phyloP scores from a whole-genome alignment of 805 yeast genomes.

The Wickerhamiella dianesei region DNA sequence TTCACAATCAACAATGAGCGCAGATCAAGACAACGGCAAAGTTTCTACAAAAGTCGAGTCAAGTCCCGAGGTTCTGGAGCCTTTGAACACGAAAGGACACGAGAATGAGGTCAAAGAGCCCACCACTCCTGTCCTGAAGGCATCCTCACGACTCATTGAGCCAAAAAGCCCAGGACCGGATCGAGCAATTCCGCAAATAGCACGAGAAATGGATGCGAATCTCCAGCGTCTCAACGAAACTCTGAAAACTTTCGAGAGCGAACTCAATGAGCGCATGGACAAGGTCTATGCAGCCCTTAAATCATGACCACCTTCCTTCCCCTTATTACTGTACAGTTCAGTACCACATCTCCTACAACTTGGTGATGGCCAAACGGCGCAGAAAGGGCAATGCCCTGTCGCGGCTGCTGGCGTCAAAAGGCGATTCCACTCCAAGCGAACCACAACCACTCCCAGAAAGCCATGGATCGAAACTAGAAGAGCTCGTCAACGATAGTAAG shows the following conservation, averaged over 20 bases:
- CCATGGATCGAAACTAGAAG: not conserved
- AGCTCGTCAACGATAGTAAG: not conserved
- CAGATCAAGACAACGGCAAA: no score
- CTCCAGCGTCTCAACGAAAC: constrained; percentile 10
- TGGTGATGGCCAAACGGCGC: not conserved
- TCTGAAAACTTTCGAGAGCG: constrained; percentile 14
- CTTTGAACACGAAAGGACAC: not conserved
- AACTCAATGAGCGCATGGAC: constrained; percentile 13
- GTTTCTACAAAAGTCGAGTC: no score
- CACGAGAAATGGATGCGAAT: constrained; percentile 13
- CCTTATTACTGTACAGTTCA: not conserved
- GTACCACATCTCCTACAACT: no score
- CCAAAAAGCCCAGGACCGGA: not conserved
- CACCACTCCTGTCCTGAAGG: not conserved
- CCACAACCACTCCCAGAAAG: constrained; percentile 1
- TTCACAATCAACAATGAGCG: not conserved
- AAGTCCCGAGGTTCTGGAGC: not conserved
- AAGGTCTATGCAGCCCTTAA: constrained; percentile 3
- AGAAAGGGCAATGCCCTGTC: not conserved
- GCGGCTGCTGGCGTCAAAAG: not conserved
- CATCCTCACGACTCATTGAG: not conserved
- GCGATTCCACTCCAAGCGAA: not conserved
- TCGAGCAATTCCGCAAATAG: constrained; percentile 7
- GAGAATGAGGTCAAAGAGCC: not conserved
- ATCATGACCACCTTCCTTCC: not conserved